Percentiles rank a stretch among this genome's conserved stretches.
phyloP scores from a whole-genome alignment of 371 early-diverging fungal species.

The Mucor ambiguus region DNA sequence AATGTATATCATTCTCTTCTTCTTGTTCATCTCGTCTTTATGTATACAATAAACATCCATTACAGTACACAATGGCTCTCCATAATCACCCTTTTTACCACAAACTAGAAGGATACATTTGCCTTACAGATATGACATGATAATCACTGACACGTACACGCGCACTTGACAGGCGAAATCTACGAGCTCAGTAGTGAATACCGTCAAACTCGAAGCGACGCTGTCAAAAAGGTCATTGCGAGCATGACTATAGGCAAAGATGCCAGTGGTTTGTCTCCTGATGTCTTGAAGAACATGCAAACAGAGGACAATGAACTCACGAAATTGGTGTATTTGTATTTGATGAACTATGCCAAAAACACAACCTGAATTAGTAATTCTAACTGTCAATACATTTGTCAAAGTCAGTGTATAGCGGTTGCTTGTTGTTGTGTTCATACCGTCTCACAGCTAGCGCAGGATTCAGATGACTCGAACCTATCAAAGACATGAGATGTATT shows the following conservation, averaged over 20 bases:
- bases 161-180: slow-evolving; percentile 79
- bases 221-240: slow-evolving; percentile 96
- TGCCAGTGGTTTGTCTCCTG: slow-evolving; percentile 86
- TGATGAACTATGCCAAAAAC: slow-evolving; percentile 95
- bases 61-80: background rate
- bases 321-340: slow-evolving; percentile 91
- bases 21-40: background rate
- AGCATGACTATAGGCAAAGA: slow-evolving; percentile 93
- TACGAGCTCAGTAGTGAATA: slow-evolving; percentile 97
- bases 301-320: slow-evolving; percentile 96
- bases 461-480: slow-evolving; percentile 94
- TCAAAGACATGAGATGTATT: slow-evolving; percentile 96
- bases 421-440: too few relatives aligned
- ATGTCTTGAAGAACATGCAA: slow-evolving; percentile 99
- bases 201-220: slow-evolving; percentile 92
- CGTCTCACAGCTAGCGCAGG: slow-evolving; percentile 52
- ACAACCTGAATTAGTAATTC: slow-evolving; percentile 96
- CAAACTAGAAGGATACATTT: slow-evolving; percentile 62
- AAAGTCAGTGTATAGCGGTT: slow-evolving; percentile 70
- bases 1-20: background rate
- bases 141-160: background rate
- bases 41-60: background rate
- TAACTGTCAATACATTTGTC: slow-evolving; percentile 97
- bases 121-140: background rate
- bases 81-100: slow-evolving; percentile 52